Evolutionary conservation across 192 early-diverging fungal genomes (phyloP), one percentile per base, ranked within the genome.

Genomic region (Kickxella alabastrina): DNA sequence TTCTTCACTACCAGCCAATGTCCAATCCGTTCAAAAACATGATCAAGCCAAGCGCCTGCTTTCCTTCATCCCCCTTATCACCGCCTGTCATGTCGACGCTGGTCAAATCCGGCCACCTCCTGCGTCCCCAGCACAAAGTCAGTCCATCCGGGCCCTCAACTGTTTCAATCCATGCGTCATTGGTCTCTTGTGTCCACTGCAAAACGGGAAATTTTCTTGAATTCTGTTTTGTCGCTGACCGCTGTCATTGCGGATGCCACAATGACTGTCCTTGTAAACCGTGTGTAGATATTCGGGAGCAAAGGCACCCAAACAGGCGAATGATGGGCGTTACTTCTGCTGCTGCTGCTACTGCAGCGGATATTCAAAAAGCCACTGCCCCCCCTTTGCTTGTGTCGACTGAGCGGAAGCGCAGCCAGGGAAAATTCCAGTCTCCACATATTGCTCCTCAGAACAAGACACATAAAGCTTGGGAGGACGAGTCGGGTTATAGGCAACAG

Each of bases 141-240:
- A n/a, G n/a, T n/a, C n/a, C n/a, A n/a, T n/a, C n/a, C n/a, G n/a
- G n/a, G n/a, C n/a, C n/a, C n/a, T n/a, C n/a, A n/a, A n/a, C n/a
- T n/a, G n/a, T n/a, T n/a, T n/a, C n/a, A n/a, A n/a, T n/a, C n/a
- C n/a, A n/a, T n/a, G n/a, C n/a, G n/a, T n/a, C n/a, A n/a, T n/a
- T n/a, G n/a, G n/a, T n/a, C n/a, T n/a, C n/a, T n/a, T 70, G 68
- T 27, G 47, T 57, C 17, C 69, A 73, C 45, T 73, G 69, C 54
- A 60, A 59, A 43, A 38, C 23, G 14, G 69, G 69, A 2, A 73
- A 61, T 40, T 73, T 73, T 32, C 53, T 73, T 17, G 69, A 65
- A 46, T 73, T 73, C 40, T 73, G 69, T 50, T 73, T 65, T 52
- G 39, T 49, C 12, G 22, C 6, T 14, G 62, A 65, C 50, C 57